Percentiles rank a stretch among this genome's conserved stretches.
phyloP scores from a whole-genome alignment of 192 early-diverging fungal species.

The Piromyces finnis region DNA sequence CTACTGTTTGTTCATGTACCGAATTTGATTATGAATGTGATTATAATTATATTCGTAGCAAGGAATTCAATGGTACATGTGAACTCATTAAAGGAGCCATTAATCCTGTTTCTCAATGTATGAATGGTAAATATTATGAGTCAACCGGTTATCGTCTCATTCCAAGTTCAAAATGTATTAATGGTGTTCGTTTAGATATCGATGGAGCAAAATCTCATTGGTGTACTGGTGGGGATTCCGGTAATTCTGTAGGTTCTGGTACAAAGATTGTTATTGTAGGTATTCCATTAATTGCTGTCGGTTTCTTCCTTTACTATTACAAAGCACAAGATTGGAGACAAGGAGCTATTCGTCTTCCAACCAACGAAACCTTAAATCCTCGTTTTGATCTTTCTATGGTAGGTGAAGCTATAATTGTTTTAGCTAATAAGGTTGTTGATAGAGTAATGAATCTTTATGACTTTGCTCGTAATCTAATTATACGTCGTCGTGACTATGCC shows the following conservation, averaged over 20 bases:
- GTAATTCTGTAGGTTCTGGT: neutral
- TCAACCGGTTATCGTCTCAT: neutral
- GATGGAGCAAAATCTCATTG: neutral
- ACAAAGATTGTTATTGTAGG: neutral
- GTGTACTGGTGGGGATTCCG: neutral
- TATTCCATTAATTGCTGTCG: neutral
- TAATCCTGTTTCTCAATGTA: neutral
- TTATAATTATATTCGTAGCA: conserved; percentile 42
- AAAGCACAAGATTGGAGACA: neutral
- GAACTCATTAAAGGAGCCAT: neutral
- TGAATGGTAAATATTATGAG: neutral
- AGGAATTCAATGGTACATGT: neutral
- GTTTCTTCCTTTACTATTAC: neutral
- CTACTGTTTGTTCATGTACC: conserved; percentile 54
- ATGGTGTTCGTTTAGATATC: neutral
- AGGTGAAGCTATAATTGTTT: neutral
- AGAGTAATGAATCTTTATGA: neutral
- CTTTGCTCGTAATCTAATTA: neutral
- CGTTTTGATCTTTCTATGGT: neutral
- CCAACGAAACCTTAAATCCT: neutral
- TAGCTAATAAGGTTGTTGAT: neutral
- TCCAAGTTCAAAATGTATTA: neutral
- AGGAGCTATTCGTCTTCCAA: neutral
- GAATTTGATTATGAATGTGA: conserved; percentile 88
- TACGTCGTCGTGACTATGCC: neutral